phyloP scores from a whole-genome alignment of 371 early-diverging fungal genomes.

The Mucor plumbeus region DNA sequence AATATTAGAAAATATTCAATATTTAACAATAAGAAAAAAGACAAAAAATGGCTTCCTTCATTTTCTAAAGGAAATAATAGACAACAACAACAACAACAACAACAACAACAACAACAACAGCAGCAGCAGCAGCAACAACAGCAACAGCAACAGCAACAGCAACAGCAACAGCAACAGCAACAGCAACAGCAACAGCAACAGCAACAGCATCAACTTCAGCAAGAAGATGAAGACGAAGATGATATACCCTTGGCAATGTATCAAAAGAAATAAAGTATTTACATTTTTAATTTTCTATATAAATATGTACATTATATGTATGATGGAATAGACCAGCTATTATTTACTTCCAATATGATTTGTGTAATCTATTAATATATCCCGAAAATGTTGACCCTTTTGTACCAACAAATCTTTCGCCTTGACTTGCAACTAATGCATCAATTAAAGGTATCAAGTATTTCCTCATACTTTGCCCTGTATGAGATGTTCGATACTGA shows the following conservation, averaged over 20 bases:
- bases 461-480: constrained; percentile 30
- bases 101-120: background rate
- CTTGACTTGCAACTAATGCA: constrained; percentile 37
- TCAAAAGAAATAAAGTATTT: constrained; percentile 15
- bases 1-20: constrained; percentile 12
- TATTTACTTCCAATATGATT: constrained; percentile 10
- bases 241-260: constrained; percentile 37
- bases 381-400: constrained; percentile 41
- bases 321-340: constrained; percentile 5
- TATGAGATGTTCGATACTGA: constrained; percentile 23
- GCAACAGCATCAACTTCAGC: background rate
- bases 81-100: background rate
- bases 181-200: background rate
- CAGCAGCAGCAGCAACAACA: no score
- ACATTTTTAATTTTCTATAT: background rate
- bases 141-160: no score
- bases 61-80: constrained; percentile 6
- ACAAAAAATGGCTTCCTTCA: constrained; percentile 11
- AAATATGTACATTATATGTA: background rate
- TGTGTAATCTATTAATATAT: constrained; percentile 35
- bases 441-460: constrained; percentile 35
- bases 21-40: constrained; percentile 14
- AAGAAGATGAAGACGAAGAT: constrained; percentile 29
- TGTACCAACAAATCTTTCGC: constrained; percentile 33
- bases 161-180: no score